Conservation (phyloP, 2,329 filamentous ascomycete species). For the Hymenoscyphus albidus region DNA sequence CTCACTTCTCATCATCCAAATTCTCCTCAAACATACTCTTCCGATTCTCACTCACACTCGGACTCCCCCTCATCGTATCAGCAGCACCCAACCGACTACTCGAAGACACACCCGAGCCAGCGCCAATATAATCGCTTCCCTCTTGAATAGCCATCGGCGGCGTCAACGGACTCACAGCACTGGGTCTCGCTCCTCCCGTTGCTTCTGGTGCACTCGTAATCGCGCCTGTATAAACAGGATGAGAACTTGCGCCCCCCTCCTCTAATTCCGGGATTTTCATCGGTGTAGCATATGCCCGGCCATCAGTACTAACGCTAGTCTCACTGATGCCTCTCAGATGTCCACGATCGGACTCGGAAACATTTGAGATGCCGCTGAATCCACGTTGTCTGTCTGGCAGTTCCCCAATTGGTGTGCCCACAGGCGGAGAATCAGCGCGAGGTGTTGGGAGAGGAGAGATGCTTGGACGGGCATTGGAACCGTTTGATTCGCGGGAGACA, state of each 20-base stretch:
- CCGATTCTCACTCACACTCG: constrained; percentile 13
- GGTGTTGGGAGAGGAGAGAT: constrained; percentile 15
- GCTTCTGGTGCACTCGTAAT: neutral
- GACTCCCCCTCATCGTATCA: neutral
- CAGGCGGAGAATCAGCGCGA: constrained; percentile 20
- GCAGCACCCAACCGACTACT: neutral
- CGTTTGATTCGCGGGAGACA: constrained; percentile 13
- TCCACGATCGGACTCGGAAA: constrained; percentile 21
- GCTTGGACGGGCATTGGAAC: constrained; percentile 10
- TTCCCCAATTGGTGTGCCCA: constrained; percentile 8
- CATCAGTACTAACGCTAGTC: constrained; percentile 26
- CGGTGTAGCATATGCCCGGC: constrained; percentile 16
- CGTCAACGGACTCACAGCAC: constrained; percentile 25
- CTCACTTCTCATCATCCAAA: constrained; percentile 22
- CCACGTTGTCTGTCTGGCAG: constrained; percentile 5
- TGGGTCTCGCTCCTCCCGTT: neutral
- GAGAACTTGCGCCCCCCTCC: neutral
- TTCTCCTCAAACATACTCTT: constrained; percentile 31
- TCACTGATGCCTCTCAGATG: constrained; percentile 30
- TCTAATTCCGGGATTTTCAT: neutral
- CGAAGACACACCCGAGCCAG: neutral
- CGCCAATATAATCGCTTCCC: constrained; percentile 21
- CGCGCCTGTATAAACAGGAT: neutral
- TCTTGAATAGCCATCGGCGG: constrained; percentile 18
- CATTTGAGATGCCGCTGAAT: constrained; percentile 19